Evolutionary conservation across 2,329 filamentous ascomycete genomes (phyloP).

Genomic region (Lecanicillium sp.): DNA sequence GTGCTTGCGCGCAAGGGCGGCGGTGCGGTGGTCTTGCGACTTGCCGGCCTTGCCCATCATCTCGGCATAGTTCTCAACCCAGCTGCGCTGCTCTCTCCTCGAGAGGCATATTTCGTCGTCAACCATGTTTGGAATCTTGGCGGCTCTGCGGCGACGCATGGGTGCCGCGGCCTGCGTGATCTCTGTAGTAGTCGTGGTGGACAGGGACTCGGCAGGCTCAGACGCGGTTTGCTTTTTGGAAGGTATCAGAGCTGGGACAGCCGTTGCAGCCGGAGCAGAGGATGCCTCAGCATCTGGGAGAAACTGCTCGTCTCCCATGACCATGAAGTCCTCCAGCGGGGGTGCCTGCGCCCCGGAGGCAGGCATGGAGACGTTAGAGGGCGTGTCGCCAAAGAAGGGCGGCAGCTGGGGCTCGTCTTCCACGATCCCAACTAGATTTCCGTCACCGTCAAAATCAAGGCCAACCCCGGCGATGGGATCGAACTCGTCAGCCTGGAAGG

Average conservation of each 20-base stretch:
- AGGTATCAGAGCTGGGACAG: too few relatives aligned
- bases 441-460: conserved; percentile 46
- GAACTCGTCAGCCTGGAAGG: conserved; percentile 35
- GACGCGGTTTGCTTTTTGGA: background rate
- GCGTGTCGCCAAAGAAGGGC: conserved; percentile 23
- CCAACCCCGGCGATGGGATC: conserved; percentile 35
- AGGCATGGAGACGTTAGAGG: conserved; percentile 9
- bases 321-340: conserved; percentile 12
- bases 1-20: conserved; percentile 34
- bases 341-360: conserved; percentile 14
- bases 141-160: background rate
- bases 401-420: conserved; percentile 42
- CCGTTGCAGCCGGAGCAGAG: background rate
- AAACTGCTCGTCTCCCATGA: conserved; percentile 16
- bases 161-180: conserved; percentile 15
- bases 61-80: conserved; percentile 37
- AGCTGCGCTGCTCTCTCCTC: conserved; percentile 31
- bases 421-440: conserved; percentile 39
- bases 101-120: conserved; percentile 31
- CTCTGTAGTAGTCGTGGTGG: conserved; percentile 17
- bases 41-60: conserved; percentile 48
- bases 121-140: conserved; percentile 19
- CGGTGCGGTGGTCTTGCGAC: conserved; percentile 17
- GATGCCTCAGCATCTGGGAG: conserved; percentile 13
- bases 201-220: conserved; percentile 13